A percentile compares a stretch with the other conserved stretches of the same genome.
Evolutionary conservation across 345 rosid genomes (phyloP).

Genomic region (Lepidium sativum): DNA sequence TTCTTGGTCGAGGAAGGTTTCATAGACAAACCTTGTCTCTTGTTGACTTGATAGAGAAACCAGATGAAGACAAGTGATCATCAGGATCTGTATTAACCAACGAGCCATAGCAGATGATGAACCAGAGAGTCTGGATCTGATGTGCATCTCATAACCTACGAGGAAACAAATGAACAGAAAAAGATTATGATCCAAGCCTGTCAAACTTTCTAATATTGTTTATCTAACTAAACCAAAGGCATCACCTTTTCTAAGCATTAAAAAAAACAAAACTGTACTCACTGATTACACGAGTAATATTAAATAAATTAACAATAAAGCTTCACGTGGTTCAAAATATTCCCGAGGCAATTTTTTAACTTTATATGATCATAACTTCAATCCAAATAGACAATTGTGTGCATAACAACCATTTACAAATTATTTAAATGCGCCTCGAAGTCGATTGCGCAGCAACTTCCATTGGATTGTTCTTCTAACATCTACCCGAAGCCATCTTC

Average conservation of each 20-base stretch:
- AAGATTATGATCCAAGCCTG: conserved; percentile 1
- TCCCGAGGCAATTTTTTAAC: conserved; percentile 3
- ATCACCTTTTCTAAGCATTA: conserved; percentile 1
- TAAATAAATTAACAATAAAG: background rate
- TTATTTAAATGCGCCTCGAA: background rate
- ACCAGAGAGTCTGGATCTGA: conserved; percentile 15
- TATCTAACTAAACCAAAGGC: background rate
- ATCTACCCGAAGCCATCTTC: background rate
- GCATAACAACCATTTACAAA: background rate
- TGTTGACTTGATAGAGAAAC: conserved; percentile 19
- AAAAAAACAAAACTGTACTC: conserved; percentile 7
- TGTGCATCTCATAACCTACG: conserved; percentile 18
- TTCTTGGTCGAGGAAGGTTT: conserved; percentile 31
- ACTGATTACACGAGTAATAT: background rate
- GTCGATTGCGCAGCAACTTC: background rate
- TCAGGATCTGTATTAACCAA: conserved; percentile 9
- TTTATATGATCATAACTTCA: background rate
- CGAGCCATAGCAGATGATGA: conserved; percentile 18
- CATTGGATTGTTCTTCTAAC: background rate
- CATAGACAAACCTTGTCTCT: conserved; percentile 35
- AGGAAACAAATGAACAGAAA: background rate
- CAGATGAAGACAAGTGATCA: conserved; percentile 13
- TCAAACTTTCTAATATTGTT: conserved; percentile 10
- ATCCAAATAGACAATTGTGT: background rate
- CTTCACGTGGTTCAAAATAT: conserved; percentile 8